Base-by-base conservation (phyloP, 805 yeast genomes). In the Candida dajiaensis region DNA sequence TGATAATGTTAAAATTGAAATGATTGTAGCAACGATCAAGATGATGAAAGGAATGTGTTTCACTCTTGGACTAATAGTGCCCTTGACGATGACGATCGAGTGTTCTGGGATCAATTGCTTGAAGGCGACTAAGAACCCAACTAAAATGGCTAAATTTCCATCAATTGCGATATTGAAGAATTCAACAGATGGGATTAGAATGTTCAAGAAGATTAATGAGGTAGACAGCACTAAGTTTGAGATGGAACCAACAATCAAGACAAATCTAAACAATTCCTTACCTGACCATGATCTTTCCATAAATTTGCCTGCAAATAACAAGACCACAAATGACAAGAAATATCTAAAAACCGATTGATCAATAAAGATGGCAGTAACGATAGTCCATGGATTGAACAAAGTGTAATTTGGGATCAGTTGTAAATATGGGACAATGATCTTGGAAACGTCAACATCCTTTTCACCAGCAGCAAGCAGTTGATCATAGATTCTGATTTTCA, bases 41-140 rank as follows among this genome's bases (percentile, higher is more conserved):
- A 68, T 41, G 3, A 74, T 50, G 50, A 83, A 78, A 22, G 92
- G 89, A 29, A 83, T 56, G 45, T 82, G 81, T 59, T 83, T 81
- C 44, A 81, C 73, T 55, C 89, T 71, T 48, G 79, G 65, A 49
- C 78, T 70, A 45, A 73, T 44, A 44, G 66, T 50, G 38, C 78
- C 77, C 46, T 72, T 65, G 64, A 80, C 67, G 47, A 77, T 65
- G 41, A 70, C 64, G 53, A 78, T 60, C 52, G 80, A 67, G 65
- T 82, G 78, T 55, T 81, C 83, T 25, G 86, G 83, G 22, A 80
- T 73, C 50, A 82, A 59, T 63, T 83, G 89, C 56, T 81, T 83
- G 53, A 81, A 74, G 6, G 84, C 81, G 3, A 83, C 84, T 23
- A 83, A 63, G 46, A 79, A 75, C 1, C 81, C 85, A 53, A 78